These are phyloP conservation scores for Staphylotrichum longicolle DNA, from an alignment of 495 filamentous ascomycete species.

Conservation along the genomic window DNA sequence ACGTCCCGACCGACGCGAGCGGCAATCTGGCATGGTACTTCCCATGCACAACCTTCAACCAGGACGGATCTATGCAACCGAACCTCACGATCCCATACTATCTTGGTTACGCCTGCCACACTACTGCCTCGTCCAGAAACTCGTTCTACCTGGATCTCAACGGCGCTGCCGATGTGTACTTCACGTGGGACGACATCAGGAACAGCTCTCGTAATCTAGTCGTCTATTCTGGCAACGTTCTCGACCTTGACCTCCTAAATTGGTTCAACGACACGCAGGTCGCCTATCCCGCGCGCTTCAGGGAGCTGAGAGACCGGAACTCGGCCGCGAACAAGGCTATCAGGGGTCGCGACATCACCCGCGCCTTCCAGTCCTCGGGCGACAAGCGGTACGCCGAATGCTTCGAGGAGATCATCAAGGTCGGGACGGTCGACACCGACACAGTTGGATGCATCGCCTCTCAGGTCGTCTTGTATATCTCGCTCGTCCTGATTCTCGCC, in stretches of 20 bases:
- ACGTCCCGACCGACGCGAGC: constrained; percentile 70
- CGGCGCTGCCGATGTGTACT: constrained; percentile 67
- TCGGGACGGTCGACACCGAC: constrained; percentile 92
- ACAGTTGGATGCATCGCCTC: constrained; percentile 97
- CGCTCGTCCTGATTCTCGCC: constrained; percentile 86
- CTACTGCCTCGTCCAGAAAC: constrained; percentile 60
- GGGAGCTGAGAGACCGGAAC: constrained; percentile 61
- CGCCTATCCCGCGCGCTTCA: constrained; percentile 72
- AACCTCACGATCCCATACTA: constrained; percentile 76
- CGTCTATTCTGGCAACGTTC: constrained; percentile 88
- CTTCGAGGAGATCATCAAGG: constrained; percentile 87
- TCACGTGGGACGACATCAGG: constrained; percentile 90
- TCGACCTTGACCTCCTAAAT: constrained; percentile 84
- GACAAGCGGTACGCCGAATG: constrained; percentile 84
- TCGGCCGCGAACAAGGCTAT: constrained; percentile 62
- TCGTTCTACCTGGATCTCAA: constrained; percentile 72
- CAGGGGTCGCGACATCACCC: constrained; percentile 86
- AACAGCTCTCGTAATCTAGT: constrained; percentile 86
- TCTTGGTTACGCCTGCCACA: constrained; percentile 88
- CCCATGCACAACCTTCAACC: constrained; percentile 85
- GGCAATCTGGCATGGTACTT: constrained; percentile 95
- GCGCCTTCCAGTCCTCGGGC: constrained; percentile 68
- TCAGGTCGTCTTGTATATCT: constrained; percentile 94
- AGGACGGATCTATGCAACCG: constrained; percentile 79
- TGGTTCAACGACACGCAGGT: constrained; percentile 91